Evolutionary conservation across 306 rosid genomes (phyloP).

Genomic region (Calophaca sinica): DNA sequence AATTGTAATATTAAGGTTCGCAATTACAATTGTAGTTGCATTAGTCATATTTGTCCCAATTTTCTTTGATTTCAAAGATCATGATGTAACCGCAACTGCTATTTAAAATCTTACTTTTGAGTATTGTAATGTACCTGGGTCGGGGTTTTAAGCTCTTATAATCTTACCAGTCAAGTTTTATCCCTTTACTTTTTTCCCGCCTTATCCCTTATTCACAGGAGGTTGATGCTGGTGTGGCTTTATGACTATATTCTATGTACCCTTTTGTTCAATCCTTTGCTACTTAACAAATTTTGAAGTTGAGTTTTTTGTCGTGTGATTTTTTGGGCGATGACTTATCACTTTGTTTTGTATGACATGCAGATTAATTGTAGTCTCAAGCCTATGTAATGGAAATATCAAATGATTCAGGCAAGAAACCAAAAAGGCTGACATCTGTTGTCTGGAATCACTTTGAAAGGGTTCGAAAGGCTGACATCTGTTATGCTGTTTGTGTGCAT

Average conservation of each 20-base stretch:
- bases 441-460: slow-evolving; percentile 99
- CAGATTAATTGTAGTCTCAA: slow-evolving; percentile 14
- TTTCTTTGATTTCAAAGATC: background rate
- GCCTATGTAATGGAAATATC: slow-evolving; percentile 76
- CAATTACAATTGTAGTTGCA: background rate
- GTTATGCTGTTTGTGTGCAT: slow-evolving; percentile 92
- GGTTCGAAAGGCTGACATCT: slow-evolving; percentile 84
- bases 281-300: background rate
- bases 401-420: slow-evolving; percentile 80
- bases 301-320: background rate
- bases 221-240: background rate
- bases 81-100: background rate
- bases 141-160: background rate
- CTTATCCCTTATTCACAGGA: background rate
- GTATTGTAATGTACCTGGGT: background rate
- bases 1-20: background rate
- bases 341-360: background rate
- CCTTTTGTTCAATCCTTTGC: slow-evolving; percentile 8
- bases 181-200: background rate
- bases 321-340: background rate
- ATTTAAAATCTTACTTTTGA: background rate
- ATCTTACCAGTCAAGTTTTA: background rate
- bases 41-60: background rate
- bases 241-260: background rate
- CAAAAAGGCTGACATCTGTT: slow-evolving; percentile 91